A percentile compares a stretch with the other conserved stretches of the same genome.
Conservation (phyloP, 805 yeast species). For the Pichia deserticola region DNA sequence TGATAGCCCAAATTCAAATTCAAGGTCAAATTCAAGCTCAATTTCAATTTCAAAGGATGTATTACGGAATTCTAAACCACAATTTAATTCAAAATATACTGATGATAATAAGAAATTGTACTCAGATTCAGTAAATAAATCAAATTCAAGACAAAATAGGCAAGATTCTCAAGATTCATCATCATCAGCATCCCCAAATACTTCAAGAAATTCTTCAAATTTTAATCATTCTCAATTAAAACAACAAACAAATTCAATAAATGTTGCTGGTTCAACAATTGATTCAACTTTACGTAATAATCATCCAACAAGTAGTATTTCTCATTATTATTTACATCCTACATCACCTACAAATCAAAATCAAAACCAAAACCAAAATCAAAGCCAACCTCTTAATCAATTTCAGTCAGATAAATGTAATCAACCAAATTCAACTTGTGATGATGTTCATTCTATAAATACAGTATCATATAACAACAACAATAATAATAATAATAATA, state of each 20-base stretch:
- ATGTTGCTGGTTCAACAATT: not conserved
- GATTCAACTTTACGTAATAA: not conserved
- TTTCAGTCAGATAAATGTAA: too few relatives aligned
- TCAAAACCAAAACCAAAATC: too few relatives aligned
- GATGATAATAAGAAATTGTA: conserved; percentile 7
- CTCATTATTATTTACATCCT: too few relatives aligned
- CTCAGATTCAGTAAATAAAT: not conserved
- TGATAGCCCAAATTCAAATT: too few relatives aligned
- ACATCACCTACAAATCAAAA: not conserved
- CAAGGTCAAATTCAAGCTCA: too few relatives aligned
- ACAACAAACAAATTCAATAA: not conserved
- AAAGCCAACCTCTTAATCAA: too few relatives aligned
- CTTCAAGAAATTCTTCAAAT: conserved; percentile 17
- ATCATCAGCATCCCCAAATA: conserved; percentile 13
- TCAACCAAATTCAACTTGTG: too few relatives aligned
- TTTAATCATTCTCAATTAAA: not conserved
- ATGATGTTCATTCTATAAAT: too few relatives aligned
- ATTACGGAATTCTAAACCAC: conserved; percentile 4
- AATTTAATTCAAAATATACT: conserved; percentile 15
- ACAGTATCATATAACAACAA: too few relatives aligned
- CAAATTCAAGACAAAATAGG: conserved; percentile 1
- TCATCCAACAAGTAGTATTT: too few relatives aligned
- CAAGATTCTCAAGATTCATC: conserved; percentile 6
- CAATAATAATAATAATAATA: too few relatives aligned
- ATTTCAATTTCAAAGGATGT: too few relatives aligned